These are phyloP conservation scores for Jaenimonas drosophilae DNA, from an alignment of 208 protist genomes.

Conservation along the genomic window DNA sequence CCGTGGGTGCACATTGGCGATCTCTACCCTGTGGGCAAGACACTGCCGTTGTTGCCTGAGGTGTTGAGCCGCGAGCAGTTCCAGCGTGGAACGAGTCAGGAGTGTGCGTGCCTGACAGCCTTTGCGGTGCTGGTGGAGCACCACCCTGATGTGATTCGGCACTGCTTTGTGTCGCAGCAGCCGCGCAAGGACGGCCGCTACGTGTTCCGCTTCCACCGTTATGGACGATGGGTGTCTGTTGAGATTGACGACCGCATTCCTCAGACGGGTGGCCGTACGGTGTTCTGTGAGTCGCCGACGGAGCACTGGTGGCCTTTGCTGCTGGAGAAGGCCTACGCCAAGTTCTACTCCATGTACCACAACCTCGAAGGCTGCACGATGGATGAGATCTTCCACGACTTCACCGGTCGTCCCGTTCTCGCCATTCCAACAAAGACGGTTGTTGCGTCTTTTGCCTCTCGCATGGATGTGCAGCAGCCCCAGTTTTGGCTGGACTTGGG, in stretches of 20 bases:
- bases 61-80: slow-evolving; percentile 49
- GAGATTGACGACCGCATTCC: slow-evolving; percentile 66
- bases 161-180: slow-evolving; percentile 49
- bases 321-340: slow-evolving; percentile 77
- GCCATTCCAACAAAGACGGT: slow-evolving; percentile 15
- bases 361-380: slow-evolving; percentile 43
- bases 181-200: slow-evolving; percentile 42
- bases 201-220: slow-evolving; percentile 62
- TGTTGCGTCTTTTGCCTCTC: slow-evolving; percentile 9
- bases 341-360: slow-evolving; percentile 61
- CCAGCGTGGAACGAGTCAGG: slow-evolving; percentile 25
- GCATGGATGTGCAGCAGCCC: slow-evolving; percentile 19
- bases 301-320: slow-evolving; percentile 61
- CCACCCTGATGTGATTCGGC: slow-evolving; percentile 36
- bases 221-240: slow-evolving; percentile 51
- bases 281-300: slow-evolving; percentile 44
- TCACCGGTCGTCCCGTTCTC: slow-evolving; percentile 39
- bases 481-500: slow-evolving; percentile 44
- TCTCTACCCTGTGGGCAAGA: slow-evolving; percentile 57
- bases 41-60: slow-evolving; percentile 32
- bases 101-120: slow-evolving; percentile 41
- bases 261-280: slow-evolving; percentile 20
- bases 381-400: slow-evolving; percentile 49
- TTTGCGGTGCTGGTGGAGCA: slow-evolving; percentile 30
- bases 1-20: slow-evolving; percentile 38